phyloP scores from a whole-genome alignment of 1,284 basidiomycete genomes.

The Puccinia novopanici region DNA sequence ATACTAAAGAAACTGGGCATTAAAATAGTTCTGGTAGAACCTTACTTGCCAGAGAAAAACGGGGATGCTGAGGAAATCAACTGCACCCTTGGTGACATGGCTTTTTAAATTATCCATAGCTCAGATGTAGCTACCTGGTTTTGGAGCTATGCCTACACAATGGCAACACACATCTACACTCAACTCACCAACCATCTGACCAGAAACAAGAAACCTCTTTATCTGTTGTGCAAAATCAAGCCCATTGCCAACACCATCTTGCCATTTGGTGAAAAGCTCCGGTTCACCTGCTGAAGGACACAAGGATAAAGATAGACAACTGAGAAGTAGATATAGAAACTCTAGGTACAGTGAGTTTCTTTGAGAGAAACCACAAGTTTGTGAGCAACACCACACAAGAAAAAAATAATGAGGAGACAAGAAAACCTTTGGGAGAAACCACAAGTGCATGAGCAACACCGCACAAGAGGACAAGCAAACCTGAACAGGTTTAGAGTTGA shows the following conservation, averaged over 20 bases:
- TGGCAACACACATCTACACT: conserved; percentile 22
- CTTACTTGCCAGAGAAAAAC: not conserved
- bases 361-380: no score
- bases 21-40: not conserved
- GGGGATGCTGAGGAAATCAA: conserved; percentile 14
- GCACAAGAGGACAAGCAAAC: no score
- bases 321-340: not conserved
- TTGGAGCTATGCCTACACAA: conserved; percentile 8
- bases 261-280: conserved; percentile 1
- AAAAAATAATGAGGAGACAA: no score
- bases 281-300: conserved; percentile 5
- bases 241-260: not conserved
- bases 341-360: no score
- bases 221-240: not conserved
- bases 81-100: conserved; percentile 23
- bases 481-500: no score
- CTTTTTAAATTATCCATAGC: not conserved
- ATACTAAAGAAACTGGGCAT: not conserved
- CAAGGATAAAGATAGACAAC: not conserved
- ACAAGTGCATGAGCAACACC: no score
- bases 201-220: not conserved
- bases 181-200: not conserved
- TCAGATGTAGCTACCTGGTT: not conserved
- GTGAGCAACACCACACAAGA: no score
- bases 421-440: no score